phyloP scores from a whole-genome alignment of 140 eudicot species.

The Cichorium intybus region DNA sequence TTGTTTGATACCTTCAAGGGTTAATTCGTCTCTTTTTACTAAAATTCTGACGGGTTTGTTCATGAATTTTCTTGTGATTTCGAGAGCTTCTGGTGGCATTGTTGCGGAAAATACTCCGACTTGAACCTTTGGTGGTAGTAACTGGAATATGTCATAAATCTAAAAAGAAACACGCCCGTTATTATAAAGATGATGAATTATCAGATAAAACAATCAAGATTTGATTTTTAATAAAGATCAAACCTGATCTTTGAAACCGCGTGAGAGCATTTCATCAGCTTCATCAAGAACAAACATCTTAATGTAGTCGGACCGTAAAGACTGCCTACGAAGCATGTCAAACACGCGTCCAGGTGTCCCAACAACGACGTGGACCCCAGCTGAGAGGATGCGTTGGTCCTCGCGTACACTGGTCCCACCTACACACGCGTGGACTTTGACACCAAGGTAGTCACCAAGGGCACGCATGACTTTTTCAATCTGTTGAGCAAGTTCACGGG shows the following conservation, averaged over 20 bases:
- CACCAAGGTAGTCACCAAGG: conserved; percentile 67
- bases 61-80: conserved; percentile 46
- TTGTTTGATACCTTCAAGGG: conserved; percentile 47
- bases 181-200: background rate
- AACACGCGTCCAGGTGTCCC: conserved; percentile 75
- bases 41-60: conserved; percentile 45
- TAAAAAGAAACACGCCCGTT: background rate
- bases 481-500: conserved; percentile 69
- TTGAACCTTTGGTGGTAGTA: conserved; percentile 38
- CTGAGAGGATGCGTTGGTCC: conserved; percentile 46
- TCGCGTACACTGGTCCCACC: conserved; percentile 68
- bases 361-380: conserved; percentile 66
- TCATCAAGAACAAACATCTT: conserved; percentile 63
- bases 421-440: conserved; percentile 71
- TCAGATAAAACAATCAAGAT: background rate
- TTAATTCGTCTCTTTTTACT: conserved; percentile 48
- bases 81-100: conserved; percentile 52
- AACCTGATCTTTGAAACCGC: conserved; percentile 78
- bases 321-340: conserved; percentile 60
- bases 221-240: background rate
- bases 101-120: conserved; percentile 51
- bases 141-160: conserved; percentile 44
- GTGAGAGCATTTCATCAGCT: conserved; percentile 76
- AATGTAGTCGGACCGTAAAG: conserved; percentile 50
- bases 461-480: conserved; percentile 75